Evolutionary conservation across 202 grass and related monocot species (phyloP).

Genomic region (Panicum virgatum): DNA sequence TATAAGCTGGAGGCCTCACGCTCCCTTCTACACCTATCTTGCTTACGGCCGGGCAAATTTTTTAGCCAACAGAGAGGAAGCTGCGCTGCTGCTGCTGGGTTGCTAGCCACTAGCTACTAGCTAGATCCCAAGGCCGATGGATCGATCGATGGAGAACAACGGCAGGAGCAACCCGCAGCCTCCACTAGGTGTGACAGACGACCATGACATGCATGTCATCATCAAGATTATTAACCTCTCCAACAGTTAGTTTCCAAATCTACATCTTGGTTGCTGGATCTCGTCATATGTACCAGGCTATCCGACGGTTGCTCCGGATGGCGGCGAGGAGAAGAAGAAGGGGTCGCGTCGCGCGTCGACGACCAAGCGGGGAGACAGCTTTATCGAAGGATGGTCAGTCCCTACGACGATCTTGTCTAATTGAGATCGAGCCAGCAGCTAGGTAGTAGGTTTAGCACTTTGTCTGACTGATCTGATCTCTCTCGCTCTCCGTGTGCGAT

Average conservation of each 20-base stretch:
- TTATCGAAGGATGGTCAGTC: conserved; percentile 30
- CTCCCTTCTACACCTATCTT: no score
- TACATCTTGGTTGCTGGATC: background rate
- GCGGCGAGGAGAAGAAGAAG: background rate
- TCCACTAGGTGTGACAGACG: background rate
- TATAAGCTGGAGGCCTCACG: no score
- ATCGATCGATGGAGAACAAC: background rate
- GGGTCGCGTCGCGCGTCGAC: background rate
- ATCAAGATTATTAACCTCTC: background rate
- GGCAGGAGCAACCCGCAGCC: background rate
- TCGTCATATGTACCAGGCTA: background rate
- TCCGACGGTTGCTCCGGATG: background rate
- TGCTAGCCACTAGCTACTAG: no score
- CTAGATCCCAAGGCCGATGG: no score
- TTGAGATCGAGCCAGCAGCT: background rate
- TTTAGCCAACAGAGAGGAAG: no score
- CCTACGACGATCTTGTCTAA: background rate
- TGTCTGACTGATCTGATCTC: background rate
- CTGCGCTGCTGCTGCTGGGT: no score
- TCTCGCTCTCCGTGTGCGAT: background rate
- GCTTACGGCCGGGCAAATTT: no score
- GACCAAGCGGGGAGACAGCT: conserved; percentile 15
- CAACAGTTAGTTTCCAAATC: background rate
- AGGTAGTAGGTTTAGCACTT: background rate
- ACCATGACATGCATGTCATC: background rate